These are phyloP conservation scores for Thecaphora thlaspeos DNA, from an alignment of 1,284 basidiomycete species.

Conservation along the genomic window DNA sequence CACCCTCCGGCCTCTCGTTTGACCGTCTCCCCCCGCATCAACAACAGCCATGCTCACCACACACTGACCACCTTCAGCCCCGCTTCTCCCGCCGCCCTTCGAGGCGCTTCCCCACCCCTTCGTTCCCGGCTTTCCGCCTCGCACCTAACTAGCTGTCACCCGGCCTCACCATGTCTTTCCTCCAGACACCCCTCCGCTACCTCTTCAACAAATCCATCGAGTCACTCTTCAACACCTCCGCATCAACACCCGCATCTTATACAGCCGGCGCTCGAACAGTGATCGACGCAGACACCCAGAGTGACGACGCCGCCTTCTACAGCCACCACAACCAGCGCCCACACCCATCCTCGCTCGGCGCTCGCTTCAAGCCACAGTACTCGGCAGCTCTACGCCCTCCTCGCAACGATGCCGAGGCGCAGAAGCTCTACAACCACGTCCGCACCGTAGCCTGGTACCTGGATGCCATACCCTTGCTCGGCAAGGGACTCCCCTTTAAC, in stretches of 20 bases:
- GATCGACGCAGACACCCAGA: slow-evolving; percentile 1
- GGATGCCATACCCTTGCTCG: slow-evolving; percentile 34
- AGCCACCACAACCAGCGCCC: too few relatives aligned
- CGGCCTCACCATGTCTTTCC: neutral
- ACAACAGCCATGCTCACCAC: too few relatives aligned
- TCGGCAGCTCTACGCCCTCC: neutral
- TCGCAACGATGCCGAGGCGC: slow-evolving; percentile 38
- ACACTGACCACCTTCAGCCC: too few relatives aligned
- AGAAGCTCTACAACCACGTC: slow-evolving; percentile 54
- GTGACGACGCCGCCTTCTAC: slow-evolving; percentile 3
- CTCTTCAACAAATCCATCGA: slow-evolving; percentile 2
- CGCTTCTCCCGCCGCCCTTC: too few relatives aligned
- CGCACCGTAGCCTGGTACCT: slow-evolving; percentile 46
- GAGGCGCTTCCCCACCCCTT: too few relatives aligned
- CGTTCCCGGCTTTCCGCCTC: too few relatives aligned
- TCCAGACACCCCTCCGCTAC: neutral
- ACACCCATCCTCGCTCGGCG: too few relatives aligned
- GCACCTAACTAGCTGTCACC: neutral
- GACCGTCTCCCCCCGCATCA: too few relatives aligned
- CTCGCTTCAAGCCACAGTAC: slow-evolving; percentile 2
- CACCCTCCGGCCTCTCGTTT: too few relatives aligned
- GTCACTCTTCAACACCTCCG: neutral
- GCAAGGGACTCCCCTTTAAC: slow-evolving; percentile 32
- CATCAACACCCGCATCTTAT: neutral
- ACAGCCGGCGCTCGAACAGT: neutral